These are phyloP conservation scores for Cyberlindnera suaveolens DNA, from an alignment of 805 yeast species.

Conservation along the genomic window DNA sequence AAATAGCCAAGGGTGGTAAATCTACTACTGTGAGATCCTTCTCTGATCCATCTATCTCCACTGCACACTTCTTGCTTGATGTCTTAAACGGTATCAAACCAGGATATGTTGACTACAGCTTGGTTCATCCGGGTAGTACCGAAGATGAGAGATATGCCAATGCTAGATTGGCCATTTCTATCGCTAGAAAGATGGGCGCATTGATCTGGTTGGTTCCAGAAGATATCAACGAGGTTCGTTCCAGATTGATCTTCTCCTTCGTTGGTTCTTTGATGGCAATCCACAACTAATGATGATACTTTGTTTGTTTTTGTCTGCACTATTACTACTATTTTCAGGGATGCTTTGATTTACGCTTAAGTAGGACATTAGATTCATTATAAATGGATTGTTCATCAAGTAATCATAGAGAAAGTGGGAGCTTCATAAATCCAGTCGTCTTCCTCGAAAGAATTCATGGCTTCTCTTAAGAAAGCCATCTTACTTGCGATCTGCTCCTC, in stretches of 20 bases:
- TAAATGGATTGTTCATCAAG: too few species aligned
- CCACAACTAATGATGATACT: constrained; percentile 19
- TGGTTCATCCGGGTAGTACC: constrained; percentile 72
- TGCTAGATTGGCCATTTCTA: constrained; percentile 94
- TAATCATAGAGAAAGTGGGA: neutral
- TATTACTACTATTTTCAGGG: neutral
- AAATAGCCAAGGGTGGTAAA: constrained; percentile 83
- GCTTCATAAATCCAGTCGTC: constrained; percentile 9
- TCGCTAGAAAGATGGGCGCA: constrained; percentile 97
- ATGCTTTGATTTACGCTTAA: neutral
- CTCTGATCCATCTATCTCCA: constrained; percentile 71
- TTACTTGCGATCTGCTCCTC: constrained; percentile 1
- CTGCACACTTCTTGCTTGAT: constrained; percentile 80
- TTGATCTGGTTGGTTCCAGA: constrained; percentile 99
- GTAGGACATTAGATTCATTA: neutral
- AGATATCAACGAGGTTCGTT: constrained; percentile 93
- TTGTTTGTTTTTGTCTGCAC: constrained; percentile 1
- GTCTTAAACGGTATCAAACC: constrained; percentile 91
- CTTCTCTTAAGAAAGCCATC: constrained; percentile 6
- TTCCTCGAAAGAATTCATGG: constrained; percentile 2
- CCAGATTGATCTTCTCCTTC: constrained; percentile 88
- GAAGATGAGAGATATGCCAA: constrained; percentile 89
- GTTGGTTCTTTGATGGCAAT: constrained; percentile 92
- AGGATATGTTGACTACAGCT: constrained; percentile 93
- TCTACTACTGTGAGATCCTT: constrained; percentile 69